Base-by-base conservation (phyloP, 768 basidiomycete species). In the Pleurotus cornucopiae region DNA sequence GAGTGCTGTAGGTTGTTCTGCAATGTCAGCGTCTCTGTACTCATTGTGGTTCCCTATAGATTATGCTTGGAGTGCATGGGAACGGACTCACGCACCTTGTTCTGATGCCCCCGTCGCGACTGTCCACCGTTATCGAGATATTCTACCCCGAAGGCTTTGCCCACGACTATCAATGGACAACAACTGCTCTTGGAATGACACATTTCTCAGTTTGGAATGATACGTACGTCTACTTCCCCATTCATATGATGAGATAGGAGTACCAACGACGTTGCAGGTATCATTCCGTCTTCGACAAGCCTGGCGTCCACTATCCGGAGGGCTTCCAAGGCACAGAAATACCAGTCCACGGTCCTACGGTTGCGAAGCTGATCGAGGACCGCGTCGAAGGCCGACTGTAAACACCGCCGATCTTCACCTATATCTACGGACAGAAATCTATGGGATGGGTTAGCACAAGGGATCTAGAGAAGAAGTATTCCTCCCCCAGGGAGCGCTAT, bases 31-130 rank as follows among this genome's bases (percentile, higher is more conserved):
- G 53, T 7, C n/a, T 52, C 38, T 40, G 43, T 40, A 40, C 46
- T 26, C 30, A 20, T 37, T 26, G 30, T 9, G 1, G 43, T 21
- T 0, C 16, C 26, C 41, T 5, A 41, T 49, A 89, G 87, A 77
- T 89, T 57, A 67, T 90, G 62, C 70, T 90, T 6, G 88, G 88
- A 26, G 81, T 89, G 0, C 88, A 89, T 58, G 89, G 90, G 4
- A 92, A 91, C 61, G 90, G 91, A 5, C 76, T 94, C 0, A 88
- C 90, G 6, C 90, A 92, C 63, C 76, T 94, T n/a, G 78, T 94
- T 43, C 84, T 88, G 74, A 92, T 94, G 90, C 83, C 87, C 18
- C 79, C 80, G 1, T 88, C 85, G 3, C 82, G 81, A 0, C 69
- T 83, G n/a, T 84, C 89, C 4, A 85, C 89, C 4, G 89, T 94